Percentiles rank a stretch among this genome's conserved stretches.
Conservation (phyloP, 2,329 filamentous ascomycete species). For the Penicillium sp. region DNA sequence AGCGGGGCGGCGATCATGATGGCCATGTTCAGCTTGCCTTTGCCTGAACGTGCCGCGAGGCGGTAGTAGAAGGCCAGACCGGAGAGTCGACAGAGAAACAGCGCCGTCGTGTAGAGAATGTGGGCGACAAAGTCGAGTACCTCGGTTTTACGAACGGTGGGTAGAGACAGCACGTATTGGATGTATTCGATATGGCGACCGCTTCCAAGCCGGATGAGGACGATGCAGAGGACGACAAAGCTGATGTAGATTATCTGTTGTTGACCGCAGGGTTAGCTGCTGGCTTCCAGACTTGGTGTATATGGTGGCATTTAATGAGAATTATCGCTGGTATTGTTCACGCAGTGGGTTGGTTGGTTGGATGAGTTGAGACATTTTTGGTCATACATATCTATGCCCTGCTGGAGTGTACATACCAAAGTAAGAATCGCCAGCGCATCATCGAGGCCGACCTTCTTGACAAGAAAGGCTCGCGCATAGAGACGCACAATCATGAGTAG, state of each 20-base stretch:
- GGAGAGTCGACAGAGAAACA: conserved; percentile 52
- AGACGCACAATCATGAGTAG: conserved; percentile 43
- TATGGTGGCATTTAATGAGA: too few relatives aligned
- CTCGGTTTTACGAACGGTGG: conserved; percentile 45
- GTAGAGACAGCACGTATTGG: conserved; percentile 47
- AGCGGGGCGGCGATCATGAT: conserved; percentile 31
- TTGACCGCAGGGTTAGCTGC: too few relatives aligned
- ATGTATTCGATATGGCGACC: conserved; percentile 39
- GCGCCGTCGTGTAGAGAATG: conserved; percentile 52
- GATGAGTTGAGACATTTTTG: not conserved
- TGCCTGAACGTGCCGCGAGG: conserved; percentile 39
- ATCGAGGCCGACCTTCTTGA: conserved; percentile 46
- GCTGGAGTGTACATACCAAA: conserved; percentile 39
- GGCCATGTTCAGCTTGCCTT: conserved; percentile 22
- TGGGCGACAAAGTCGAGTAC: conserved; percentile 52
- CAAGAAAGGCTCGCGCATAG: conserved; percentile 47
- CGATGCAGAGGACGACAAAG: conserved; percentile 45
- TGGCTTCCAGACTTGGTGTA: too few relatives aligned
- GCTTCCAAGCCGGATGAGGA: conserved; percentile 50
- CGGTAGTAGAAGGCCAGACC: conserved; percentile 54
- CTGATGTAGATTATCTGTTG: conserved; percentile 36
- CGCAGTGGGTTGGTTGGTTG: too few relatives aligned
- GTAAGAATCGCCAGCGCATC: conserved; percentile 51
- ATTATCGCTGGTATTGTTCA: too few relatives aligned
- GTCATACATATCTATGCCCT: not conserved